Evolutionary conservation across 345 rosid genomes (phyloP).

Genomic region (Ceriops tagal): DNA sequence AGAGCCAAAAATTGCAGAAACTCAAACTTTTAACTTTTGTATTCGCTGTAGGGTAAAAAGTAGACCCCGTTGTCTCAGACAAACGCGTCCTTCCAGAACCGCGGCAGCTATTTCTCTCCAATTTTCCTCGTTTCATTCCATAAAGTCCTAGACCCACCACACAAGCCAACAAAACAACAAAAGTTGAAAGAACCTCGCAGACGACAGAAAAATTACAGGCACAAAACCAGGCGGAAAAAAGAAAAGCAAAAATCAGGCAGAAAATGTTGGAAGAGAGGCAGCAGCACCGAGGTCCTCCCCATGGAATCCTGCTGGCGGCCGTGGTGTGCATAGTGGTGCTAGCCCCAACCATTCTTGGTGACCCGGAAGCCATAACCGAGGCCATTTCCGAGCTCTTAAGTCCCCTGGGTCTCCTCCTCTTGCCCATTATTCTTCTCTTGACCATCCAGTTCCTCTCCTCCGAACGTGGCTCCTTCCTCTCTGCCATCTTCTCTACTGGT

Average conservation of each 20-base stretch:
- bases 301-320: conserved; percentile 71
- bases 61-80: not conserved
- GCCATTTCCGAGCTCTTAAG: conserved; percentile 69
- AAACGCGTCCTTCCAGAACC: conserved; percentile 6
- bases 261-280: conserved; percentile 38
- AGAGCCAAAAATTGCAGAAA: no score
- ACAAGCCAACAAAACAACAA: no score
- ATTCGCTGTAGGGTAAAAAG: not conserved
- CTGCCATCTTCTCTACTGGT: conserved; percentile 57
- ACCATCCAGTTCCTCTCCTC: conserved; percentile 86
- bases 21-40: not conserved
- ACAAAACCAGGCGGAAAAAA: no score
- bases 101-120: not conserved
- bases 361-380: conserved; percentile 73
- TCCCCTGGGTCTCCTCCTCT: conserved; percentile 73
- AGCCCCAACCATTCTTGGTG: conserved; percentile 70
- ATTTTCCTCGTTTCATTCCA: no score
- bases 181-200: no score
- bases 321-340: conserved; percentile 63
- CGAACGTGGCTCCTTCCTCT: conserved; percentile 62
- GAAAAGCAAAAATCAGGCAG: conserved; percentile 1
- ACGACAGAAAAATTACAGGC: no score
- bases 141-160: no score
- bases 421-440: conserved; percentile 67
- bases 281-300: conserved; percentile 48